phyloP scores from a whole-genome alignment of 2,329 filamentous ascomycete genomes.

The Hymenotorrendiella dingleyae region DNA sequence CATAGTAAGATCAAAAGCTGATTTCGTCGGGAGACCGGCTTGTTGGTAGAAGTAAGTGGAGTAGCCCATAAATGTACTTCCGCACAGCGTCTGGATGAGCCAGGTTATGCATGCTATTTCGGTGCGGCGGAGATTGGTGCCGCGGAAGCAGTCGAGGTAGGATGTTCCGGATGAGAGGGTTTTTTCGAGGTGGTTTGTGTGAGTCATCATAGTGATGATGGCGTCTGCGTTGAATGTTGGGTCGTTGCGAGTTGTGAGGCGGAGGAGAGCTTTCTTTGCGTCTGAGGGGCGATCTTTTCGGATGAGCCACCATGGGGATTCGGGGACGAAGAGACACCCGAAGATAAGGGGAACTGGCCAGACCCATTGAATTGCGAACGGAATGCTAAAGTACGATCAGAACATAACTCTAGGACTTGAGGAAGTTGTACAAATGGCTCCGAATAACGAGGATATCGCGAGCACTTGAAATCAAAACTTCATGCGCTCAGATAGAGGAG shows the following conservation, averaged over 20 bases:
- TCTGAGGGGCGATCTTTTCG: conserved; percentile 37
- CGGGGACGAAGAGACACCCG: conserved; percentile 40
- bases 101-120: conserved; percentile 52
- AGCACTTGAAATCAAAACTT: no score
- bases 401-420: neutral
- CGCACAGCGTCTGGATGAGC: conserved; percentile 55
- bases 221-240: conserved; percentile 19
- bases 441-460: no score
- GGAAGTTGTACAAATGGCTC: no score
- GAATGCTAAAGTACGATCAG: conserved; percentile 31
- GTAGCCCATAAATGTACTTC: conserved; percentile 57
- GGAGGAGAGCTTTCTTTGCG: conserved; percentile 39
- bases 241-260: conserved; percentile 33
- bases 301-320: conserved; percentile 44
- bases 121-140: conserved; percentile 43
- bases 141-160: conserved; percentile 45
- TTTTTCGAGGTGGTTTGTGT: conserved; percentile 50
- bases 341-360: conserved; percentile 42
- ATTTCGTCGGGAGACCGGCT: conserved; percentile 38
- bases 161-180: conserved; percentile 36
- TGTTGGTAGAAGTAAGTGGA: conserved; percentile 55
- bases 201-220: conserved; percentile 43
- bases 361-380: conserved; percentile 44
- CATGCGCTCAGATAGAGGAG: no score
- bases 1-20: conserved; percentile 46